Evolutionary conservation across 768 basidiomycete genomes (phyloP).

Genomic region (Cantharellus anzutake): DNA sequence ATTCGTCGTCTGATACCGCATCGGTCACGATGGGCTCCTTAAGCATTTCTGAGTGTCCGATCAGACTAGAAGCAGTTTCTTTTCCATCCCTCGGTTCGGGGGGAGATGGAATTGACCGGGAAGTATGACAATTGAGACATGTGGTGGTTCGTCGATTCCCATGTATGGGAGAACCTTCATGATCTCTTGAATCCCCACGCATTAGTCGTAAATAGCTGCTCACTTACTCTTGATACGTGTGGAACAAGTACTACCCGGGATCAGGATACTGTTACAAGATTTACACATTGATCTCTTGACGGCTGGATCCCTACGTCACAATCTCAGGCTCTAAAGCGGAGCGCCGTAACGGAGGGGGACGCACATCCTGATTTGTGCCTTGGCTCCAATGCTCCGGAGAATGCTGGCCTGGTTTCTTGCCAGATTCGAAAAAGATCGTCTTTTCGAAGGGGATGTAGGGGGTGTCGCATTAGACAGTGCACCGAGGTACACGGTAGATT

Average conservation of each 20-base stretch:
- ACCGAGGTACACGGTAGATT: constrained; percentile 49
- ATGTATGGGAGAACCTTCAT: constrained; percentile 10
- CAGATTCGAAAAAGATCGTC: constrained; percentile 24
- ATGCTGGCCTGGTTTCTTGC: constrained; percentile 42
- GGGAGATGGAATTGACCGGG: constrained; percentile 7
- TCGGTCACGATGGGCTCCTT: no score
- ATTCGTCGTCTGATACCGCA: no score
- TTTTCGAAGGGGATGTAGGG: constrained; percentile 1
- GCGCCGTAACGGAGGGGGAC: constrained; percentile 10
- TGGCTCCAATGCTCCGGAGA: constrained; percentile 56
- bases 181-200: background rate
- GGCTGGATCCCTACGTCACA: constrained; percentile 41
- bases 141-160: background rate
- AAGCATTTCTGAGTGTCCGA: no score
- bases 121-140: constrained; percentile 11
- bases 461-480: background rate
- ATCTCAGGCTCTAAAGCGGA: background rate
- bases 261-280: constrained; percentile 39
- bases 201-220: background rate
- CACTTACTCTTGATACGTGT: constrained; percentile 43
- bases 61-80: no score
- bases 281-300: constrained; percentile 71
- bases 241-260: constrained; percentile 47
- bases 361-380: constrained; percentile 61
- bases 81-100: background rate